Evolutionary conservation across 176 grass and related monocot species (phyloP), one percentile per base, ranked within the genome.

Genomic region (Leersia perrieri): DNA sequence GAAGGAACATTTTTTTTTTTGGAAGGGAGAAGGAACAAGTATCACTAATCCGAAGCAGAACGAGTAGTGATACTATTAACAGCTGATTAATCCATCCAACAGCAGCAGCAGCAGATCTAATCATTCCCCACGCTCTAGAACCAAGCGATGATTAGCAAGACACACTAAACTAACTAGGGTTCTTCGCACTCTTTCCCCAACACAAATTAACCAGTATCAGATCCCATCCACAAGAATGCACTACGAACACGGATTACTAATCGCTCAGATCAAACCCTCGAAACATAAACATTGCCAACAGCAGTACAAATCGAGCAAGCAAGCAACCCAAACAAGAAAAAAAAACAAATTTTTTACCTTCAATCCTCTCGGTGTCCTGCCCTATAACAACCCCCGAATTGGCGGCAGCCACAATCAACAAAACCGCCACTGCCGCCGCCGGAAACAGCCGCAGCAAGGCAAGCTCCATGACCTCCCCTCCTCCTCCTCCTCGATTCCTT

Each of bases 321-420:
- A 18, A 33, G 61, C 26, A 2, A 67, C 22, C n/a, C n/a, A n/a
- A 58, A 23, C 47, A 26, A 23, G 13, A 34, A 1, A 3, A 51
- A 22, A 18, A 39, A 31, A 42, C n/a, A 20, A 47, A 47, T 18
- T 15, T 18, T 8, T 39, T 60, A 89, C 88, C 88, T 89, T 89
- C 88, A 72, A 89, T 86, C 73, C 88, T 80, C 88, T 89, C 88
- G 66, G 88, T 89, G 30, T 89, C 83, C 83, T 89, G 88, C 44
- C 72, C 83, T 26, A 38, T 38, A 4, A 29, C 79, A 45, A 44
- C 63, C 18, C 4, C 30, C 3, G 63, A 69, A 71, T 35, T 79
- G 42, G 57, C 51, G 42, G 57, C 51, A 25, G 0, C 53, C 32
- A 89, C 65, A 33, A 85, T 71, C 55, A 76, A n/a, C 41, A 72